Evolutionary conservation across 192 early-diverging fungal species (phyloP), one percentile per base, ranked within the genome.

Genomic region (Podila epigama): DNA sequence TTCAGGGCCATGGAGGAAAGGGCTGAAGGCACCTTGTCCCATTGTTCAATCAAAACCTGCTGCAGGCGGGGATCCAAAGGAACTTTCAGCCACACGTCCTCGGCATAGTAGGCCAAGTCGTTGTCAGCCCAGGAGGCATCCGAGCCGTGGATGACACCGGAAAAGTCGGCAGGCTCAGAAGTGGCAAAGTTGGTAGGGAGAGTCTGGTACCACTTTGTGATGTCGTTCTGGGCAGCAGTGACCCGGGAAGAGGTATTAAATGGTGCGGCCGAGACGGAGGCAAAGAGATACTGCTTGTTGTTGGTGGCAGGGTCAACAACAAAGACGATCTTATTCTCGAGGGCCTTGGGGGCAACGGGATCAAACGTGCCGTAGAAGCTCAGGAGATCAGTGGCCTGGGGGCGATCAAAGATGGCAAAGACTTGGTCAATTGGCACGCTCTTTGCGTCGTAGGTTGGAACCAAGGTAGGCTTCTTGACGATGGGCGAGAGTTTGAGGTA

Each of bases 361-460:
- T 77, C 73, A 31, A 64, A 77, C 56, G 68, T 63, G 60, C 66
- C 31, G 33, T 77, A 77, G 56, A 77, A 77, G 39, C 57, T 39
- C 60, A 77, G 48, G 27, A 77, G 50, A 1, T 77, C 41, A 31
- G 18, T 68, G 27, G 60, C 73, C 55, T 77, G 48, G 16, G 73
- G 73, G 48, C 73, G 73, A 36, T 75, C 71, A 67, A 75, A 75
- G 65, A 75, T 75, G 55, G 65, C 73, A 64, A 77, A 77, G 48
- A 77, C 61, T 32, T 77, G 73, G 15, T 77, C 73, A 18, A 77
- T 68, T 5, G 61, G 36, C 39, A 77, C 73, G n/a, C 52, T 44
- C 2, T 51, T 60, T 13, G 22, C 73, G 51, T 68, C 68, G 60
- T 77, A 77, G 18, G 66, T 60, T 25, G 73, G 73, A 7, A 59